Conservation (phyloP, 2,329 filamentous ascomycete species). For the Sporothrix dimorphospora region DNA sequence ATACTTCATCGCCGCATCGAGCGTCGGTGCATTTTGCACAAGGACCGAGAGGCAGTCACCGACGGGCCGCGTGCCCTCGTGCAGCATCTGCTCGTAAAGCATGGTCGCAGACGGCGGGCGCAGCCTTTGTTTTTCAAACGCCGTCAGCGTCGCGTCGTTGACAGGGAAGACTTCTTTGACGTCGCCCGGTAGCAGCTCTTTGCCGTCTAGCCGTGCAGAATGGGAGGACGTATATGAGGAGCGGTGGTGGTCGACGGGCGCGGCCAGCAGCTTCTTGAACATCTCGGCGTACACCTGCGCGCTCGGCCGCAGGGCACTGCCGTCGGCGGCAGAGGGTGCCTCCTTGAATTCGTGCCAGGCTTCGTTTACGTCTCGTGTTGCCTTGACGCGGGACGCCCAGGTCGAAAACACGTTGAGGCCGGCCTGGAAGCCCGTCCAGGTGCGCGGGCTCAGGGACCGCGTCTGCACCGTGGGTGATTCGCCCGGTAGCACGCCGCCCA, state of each 20-base stretch:
- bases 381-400: constrained; percentile 61
- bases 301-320: constrained; percentile 41
- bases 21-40: constrained; percentile 54
- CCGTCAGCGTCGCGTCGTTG: constrained; percentile 60
- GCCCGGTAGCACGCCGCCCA: constrained; percentile 57
- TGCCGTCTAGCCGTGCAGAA: constrained; percentile 2
- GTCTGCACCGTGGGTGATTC: constrained; percentile 62
- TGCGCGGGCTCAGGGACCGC: constrained; percentile 44
- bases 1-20: constrained; percentile 54
- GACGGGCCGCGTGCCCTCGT: constrained; percentile 51
- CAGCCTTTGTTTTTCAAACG: constrained; percentile 67
- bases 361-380: constrained; percentile 64
- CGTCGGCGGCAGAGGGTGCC: constrained; percentile 40
- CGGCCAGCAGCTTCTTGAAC: constrained; percentile 59
- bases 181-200: constrained; percentile 59
- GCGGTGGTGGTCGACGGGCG: constrained; percentile 35
- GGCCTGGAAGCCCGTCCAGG: constrained; percentile 38
- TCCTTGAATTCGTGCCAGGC: constrained; percentile 59
- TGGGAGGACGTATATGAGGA: not conserved
- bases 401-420: constrained; percentile 42
- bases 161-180: constrained; percentile 57
- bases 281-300: constrained; percentile 59
- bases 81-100: constrained; percentile 63
- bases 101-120: constrained; percentile 61
- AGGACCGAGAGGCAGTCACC: constrained; percentile 59